phyloP scores from a whole-genome alignment of 768 basidiomycete genomes.

The Cystofilobasidium macerans region DNA sequence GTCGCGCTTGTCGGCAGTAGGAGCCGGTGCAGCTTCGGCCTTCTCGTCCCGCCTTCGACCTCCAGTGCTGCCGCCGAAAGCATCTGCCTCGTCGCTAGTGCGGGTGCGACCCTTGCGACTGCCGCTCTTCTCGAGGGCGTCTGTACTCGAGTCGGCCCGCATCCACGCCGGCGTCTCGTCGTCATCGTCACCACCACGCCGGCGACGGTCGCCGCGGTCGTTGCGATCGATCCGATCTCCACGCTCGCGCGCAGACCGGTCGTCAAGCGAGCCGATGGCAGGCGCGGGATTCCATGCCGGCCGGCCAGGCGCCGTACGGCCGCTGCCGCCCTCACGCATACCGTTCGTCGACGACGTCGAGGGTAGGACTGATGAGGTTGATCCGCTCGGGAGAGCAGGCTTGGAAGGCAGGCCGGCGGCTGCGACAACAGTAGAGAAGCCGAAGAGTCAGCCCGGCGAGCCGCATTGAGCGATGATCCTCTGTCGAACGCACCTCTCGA shows the following conservation, averaged over 20 bases:
- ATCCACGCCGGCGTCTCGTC: constrained; percentile 18
- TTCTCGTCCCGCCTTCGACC: neutral
- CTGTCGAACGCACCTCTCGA: constrained; percentile 15
- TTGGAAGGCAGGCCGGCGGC: constrained; percentile 10
- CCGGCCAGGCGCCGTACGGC: constrained; percentile 6
- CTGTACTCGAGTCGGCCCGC: neutral
- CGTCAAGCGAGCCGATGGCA: neutral
- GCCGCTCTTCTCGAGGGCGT: neutral
- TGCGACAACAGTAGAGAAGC: neutral
- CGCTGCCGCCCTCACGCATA: too few relatives aligned
- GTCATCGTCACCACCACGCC: constrained; percentile 10
- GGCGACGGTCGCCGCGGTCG: constrained; percentile 5
- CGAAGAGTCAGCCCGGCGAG: neutral
- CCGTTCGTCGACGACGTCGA: constrained; percentile 3
- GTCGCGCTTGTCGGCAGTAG: neutral
- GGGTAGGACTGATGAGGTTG: neutral
- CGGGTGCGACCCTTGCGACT: neutral
- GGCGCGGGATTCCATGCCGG: constrained; percentile 24
- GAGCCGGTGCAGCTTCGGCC: neutral
- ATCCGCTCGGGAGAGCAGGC: neutral
- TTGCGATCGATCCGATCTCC: constrained; percentile 4
- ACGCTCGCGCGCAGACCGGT: constrained; percentile 4
- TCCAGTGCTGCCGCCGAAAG: neutral
- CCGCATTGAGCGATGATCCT: too few relatives aligned
- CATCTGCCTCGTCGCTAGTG: neutral